Evolutionary conservation across 306 rosid genomes (phyloP).

Genomic region (Prunus mume): DNA sequence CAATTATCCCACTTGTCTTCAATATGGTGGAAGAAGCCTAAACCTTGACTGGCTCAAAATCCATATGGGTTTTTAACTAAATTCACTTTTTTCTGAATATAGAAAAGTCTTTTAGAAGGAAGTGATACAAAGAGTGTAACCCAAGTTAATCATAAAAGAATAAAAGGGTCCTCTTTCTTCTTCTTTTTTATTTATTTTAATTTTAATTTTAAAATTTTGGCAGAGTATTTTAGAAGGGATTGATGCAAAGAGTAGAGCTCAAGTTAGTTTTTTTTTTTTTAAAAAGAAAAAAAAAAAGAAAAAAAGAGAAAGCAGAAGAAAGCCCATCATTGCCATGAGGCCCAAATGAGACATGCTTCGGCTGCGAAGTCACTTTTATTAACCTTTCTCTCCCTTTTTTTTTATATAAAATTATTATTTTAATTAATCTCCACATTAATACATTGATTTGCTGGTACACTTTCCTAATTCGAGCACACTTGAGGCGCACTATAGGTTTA

Average conservation of each 20-base stretch:
- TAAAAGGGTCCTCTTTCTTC: not conserved
- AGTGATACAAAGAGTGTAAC: slow-evolving; percentile 65
- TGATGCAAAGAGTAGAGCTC: slow-evolving; percentile 61
- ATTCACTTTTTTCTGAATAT: slow-evolving; percentile 22
- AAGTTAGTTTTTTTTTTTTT: slow-evolving; percentile 34
- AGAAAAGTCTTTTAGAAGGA: slow-evolving; percentile 46
- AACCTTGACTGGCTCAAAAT: slow-evolving; percentile 23
- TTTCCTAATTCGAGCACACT: not conserved
- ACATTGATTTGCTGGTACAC: not conserved
- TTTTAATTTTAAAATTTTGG: not conserved
- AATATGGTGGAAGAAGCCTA: slow-evolving; percentile 35
- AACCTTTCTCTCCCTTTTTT: slow-evolving; percentile 32
- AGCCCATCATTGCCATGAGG: slow-evolving; percentile 57
- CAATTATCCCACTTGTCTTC: not conserved
- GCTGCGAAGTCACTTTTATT: slow-evolving; percentile 68
- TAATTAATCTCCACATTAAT: not conserved
- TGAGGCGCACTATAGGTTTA: not conserved
- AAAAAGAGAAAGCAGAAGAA: slow-evolving; percentile 4
- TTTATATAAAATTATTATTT: slow-evolving; percentile 4
- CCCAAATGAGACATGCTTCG: slow-evolving; percentile 48
- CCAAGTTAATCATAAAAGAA: slow-evolving; percentile 46
- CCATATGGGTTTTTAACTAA: slow-evolving; percentile 22
- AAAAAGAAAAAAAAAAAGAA: not conserved
- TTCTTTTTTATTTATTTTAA: too few relatives aligned
- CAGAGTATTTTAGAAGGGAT: slow-evolving; percentile 73